Evolutionary conservation across 2,329 filamentous ascomycete genomes (phyloP), one percentile per base, ranked within the genome.

Genomic region (Thermoascus crustaceus): DNA sequence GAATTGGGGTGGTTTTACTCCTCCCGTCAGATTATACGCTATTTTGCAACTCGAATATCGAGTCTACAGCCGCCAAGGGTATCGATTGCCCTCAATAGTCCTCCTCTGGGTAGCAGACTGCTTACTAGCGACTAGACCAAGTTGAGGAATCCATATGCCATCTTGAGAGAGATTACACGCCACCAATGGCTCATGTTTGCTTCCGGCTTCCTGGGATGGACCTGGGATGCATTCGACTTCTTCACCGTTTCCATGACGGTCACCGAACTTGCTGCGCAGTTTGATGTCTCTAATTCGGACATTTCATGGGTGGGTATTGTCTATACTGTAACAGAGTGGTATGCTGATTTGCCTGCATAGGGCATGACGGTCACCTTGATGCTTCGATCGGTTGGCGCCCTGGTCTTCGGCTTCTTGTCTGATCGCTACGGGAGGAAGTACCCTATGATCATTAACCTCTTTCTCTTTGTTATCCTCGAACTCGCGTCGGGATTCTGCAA

Each of bases 221-320:
- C 71, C 1, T 77, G 73, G 74, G 75, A 80, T 49, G 67, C 76
- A 3, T 80, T 80, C 44, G 78, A 82, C 54, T 81, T 80, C 61
- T 78, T 79, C 54, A 78, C 75, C 30, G 76, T 80, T 17, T 76
- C 73, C 1, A 61, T 81, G 29, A 77, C 74, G 0, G 63, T 78
- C 10, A 69, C 61, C 8, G 64, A 73, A 14, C 61, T 81, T 9
- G 63, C 69, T 22, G 57, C 70, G 35, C 60, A 63, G 1, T 80
- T 80, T 45, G 62, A 57, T 39, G 69, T 66, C 41, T 55, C 68
- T 34, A 74, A 72, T 36, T 68, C 72, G 4, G 72, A 77, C 43
- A 76, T 80, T 16, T 76, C 75, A 9, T 78, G 75, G 74, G 76
- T 75, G 18, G 1, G 43, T 36, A 10, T 25, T 10, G 20, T 20